These are phyloP conservation scores for Magnaporthales sp. DNA, from an alignment of 2,329 filamentous ascomycete genomes.

Conservation along the genomic window DNA sequence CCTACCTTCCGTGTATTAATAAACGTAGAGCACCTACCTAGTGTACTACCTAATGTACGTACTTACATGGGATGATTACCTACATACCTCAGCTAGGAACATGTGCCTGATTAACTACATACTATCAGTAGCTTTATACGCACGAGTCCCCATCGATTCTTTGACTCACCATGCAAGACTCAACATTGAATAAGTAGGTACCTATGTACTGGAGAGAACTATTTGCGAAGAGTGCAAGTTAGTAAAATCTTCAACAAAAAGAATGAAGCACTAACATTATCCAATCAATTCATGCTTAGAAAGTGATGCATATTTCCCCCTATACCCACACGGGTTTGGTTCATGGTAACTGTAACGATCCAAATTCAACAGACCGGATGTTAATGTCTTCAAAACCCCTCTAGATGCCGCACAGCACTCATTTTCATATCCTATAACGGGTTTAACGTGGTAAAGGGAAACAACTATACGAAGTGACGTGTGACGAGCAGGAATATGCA, in stretches of 20 bases:
- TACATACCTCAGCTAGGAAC: too few relatives aligned
- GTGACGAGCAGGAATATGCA: neutral
- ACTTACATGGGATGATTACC: too few relatives aligned
- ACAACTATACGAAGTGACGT: neutral
- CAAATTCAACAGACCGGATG: too few relatives aligned
- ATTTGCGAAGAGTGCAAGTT: neutral
- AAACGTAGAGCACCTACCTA: neutral
- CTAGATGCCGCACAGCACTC: too few relatives aligned
- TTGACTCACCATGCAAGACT: too few relatives aligned
- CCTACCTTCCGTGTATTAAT: too few relatives aligned
- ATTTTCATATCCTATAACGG: neutral
- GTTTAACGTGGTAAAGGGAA: neutral
- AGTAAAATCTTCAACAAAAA: neutral
- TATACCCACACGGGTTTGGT: too few relatives aligned
- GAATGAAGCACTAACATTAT: too few relatives aligned
- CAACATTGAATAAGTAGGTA: neutral
- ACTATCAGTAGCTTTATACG: neutral
- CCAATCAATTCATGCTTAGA: too few relatives aligned
- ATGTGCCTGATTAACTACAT: neutral
- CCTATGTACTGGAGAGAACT: neutral
- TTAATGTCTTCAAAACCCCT: too few relatives aligned
- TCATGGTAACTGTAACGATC: neutral
- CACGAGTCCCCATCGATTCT: neutral
- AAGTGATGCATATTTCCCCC: too few relatives aligned
- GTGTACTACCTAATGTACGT: too few relatives aligned